Base-by-base conservation (phyloP, 2,329 filamentous ascomycete species). In the Epichloe brachyelytri region DNA sequence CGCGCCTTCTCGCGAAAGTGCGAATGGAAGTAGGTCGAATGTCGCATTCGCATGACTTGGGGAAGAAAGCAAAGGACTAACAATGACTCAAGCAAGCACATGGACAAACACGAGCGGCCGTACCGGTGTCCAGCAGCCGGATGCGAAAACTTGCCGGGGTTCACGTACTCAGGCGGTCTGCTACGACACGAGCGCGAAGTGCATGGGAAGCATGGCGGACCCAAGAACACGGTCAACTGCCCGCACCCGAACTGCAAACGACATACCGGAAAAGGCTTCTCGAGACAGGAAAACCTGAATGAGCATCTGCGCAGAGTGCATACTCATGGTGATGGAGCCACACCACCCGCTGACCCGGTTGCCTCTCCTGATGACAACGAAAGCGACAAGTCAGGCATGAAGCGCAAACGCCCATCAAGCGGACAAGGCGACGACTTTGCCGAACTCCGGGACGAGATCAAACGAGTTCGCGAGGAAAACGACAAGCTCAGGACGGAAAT, bases 101-200 rank as follows among this genome's bases (percentile, higher is more conserved):
- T 96, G 90, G 91, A 97, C 70, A 95, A 95, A 66, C 91, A 97
- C 65, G 89, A 95, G 59, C 79, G 91, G 12, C 91, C 91, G 1
- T 97, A 96, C 64, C 86, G 89, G 61, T 97, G 91, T 67, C 76
- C 73, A 20, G 82, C 85, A 43, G 76, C 80, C n/a, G 86, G 85
- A 38, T 96, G 91, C 67, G 88, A 91, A 61, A 95, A 95, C 61
- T 78, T 95, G 0, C 86, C 87, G 49, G 91, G 91, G 1, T 97
- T 97, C 67, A 97, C 91, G 1, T 97, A 97, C 65, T 91, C 87
- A 0, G 91, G 91, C 15, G 91, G 91, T 3, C 79, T 97, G 0
- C 71, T 95, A 17, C 79, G 91, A 44, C 91, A 97, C 68, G 86
- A 95, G 68, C 84, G 91, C 56, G 91, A 97, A 68, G 91, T 97